Percentiles rank a stretch among this genome's conserved stretches.
Evolutionary conservation across 1,284 basidiomycete genomes (phyloP).

Genomic region (Fistulina hepatica): DNA sequence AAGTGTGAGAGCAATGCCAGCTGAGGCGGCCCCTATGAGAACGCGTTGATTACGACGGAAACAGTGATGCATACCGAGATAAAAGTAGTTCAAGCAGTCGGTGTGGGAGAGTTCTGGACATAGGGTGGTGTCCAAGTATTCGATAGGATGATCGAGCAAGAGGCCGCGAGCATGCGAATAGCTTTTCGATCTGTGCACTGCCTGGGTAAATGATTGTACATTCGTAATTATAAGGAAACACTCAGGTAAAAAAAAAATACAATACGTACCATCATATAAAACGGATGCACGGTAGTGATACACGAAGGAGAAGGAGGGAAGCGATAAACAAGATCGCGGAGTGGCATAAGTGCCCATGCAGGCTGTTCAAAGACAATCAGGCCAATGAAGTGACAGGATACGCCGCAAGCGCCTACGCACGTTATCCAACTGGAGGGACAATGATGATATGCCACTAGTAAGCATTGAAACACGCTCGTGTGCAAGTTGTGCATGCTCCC

Average conservation of each 20-base stretch:
- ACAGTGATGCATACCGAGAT: too few relatives aligned
- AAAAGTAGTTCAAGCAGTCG: conserved; percentile 72
- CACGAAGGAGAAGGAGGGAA: conserved; percentile 45
- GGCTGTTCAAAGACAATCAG: too few relatives aligned
- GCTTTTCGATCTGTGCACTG: background rate
- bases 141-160: conserved; percentile 10
- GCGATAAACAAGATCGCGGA: conserved; percentile 47
- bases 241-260: conserved; percentile 1
- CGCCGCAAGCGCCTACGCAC: too few relatives aligned
- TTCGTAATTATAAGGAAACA: too few relatives aligned
- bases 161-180: background rate
- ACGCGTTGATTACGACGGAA: too few relatives aligned
- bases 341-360: conserved; percentile 37
- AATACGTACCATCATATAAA: conserved; percentile 38
- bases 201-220: too few relatives aligned
- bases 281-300: conserved; percentile 59
- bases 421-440: too few relatives aligned
- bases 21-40: too few relatives aligned
- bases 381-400: too few relatives aligned
- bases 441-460: background rate
- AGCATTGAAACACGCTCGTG: conserved; percentile 13
- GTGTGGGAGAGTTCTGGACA: conserved; percentile 45
- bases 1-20: conserved; percentile 19
- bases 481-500: conserved; percentile 48
- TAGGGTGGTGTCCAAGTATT: conserved; percentile 4